phyloP scores from a whole-genome alignment of 225 moss, liverwort and hornwort genomes.

The Sphagnum tenellum region DNA sequence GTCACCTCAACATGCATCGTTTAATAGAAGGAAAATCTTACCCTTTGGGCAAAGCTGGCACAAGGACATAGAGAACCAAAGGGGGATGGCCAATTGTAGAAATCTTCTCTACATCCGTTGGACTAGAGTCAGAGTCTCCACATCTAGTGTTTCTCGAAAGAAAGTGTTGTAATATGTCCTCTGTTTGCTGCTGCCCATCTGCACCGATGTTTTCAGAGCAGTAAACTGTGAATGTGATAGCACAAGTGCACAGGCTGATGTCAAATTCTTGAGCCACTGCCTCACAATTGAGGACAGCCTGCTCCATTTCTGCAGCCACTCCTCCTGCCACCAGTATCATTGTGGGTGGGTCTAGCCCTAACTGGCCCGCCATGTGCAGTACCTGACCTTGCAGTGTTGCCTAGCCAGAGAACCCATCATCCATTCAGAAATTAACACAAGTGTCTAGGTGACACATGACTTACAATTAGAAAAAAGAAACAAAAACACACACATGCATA shows the following conservation, averaged over 20 bases:
- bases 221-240: slow-evolving; percentile 63
- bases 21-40: slow-evolving; percentile 15
- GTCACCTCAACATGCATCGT: no score
- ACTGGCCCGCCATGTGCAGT: slow-evolving; percentile 88
- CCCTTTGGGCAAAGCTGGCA: slow-evolving; percentile 92
- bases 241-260: slow-evolving; percentile 34
- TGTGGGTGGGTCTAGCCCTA: slow-evolving; percentile 89
- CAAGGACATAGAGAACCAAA: slow-evolving; percentile 57
- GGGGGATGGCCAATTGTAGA: slow-evolving; percentile 28
- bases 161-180: slow-evolving; percentile 30
- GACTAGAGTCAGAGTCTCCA: neutral
- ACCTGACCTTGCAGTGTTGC: slow-evolving; percentile 59
- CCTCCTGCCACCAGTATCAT: slow-evolving; percentile 71
- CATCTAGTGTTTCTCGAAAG: slow-evolving; percentile 12
- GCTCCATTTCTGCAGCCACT: slow-evolving; percentile 52
- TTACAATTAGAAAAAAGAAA: no score
- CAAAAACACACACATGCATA: no score
- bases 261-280: slow-evolving; percentile 65
- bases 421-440: neutral
- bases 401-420: slow-evolving; percentile 19
- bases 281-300: slow-evolving; percentile 75
- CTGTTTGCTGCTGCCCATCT: slow-evolving; percentile 43
- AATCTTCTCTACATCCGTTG: neutral
- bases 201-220: slow-evolving; percentile 42
- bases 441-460: no score